These are phyloP conservation scores for Aureobasidium sp. DNA, from an alignment of 2,329 filamentous ascomycete species.

Conservation along the genomic window DNA sequence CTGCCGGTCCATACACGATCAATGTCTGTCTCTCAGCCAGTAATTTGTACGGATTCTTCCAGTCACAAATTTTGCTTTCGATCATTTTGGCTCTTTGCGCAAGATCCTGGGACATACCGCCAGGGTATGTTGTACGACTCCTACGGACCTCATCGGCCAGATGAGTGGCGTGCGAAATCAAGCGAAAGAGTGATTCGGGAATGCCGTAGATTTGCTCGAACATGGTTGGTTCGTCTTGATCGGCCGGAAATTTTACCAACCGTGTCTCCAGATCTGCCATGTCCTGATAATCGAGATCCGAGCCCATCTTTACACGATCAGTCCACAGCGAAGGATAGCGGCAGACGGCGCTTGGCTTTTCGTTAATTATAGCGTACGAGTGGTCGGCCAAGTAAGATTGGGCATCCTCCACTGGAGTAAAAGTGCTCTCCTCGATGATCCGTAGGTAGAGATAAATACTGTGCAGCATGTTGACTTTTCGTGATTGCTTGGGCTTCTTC, in stretches of 20 bases:
- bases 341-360: constrained; percentile 5
- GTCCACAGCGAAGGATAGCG: constrained; percentile 18
- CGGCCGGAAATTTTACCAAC: constrained; percentile 22
- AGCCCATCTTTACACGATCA: constrained; percentile 27
- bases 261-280: constrained; percentile 33
- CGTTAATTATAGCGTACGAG: constrained; percentile 21
- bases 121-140: not conserved
- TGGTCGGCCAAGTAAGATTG: constrained; percentile 28
- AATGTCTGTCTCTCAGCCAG: constrained; percentile 2
- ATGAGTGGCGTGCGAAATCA: constrained; percentile 38
- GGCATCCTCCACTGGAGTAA: constrained; percentile 8
- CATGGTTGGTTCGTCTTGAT: constrained; percentile 24
- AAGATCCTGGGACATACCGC: not conserved
- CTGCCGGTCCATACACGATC: constrained; percentile 18
- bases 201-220: constrained; percentile 38
- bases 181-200: constrained; percentile 38
- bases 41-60: constrained; percentile 8
- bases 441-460: constrained; percentile 34
- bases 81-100: not conserved
- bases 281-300: not conserved
- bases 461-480: constrained; percentile 33
- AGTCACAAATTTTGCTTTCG: constrained; percentile 12
- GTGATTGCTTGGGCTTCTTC: constrained; percentile 30
- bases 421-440: constrained; percentile 26
- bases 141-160: constrained; percentile 27